Base-by-base conservation (phyloP, 257 asterid genomes). In the Solanum clarkiae region DNA sequence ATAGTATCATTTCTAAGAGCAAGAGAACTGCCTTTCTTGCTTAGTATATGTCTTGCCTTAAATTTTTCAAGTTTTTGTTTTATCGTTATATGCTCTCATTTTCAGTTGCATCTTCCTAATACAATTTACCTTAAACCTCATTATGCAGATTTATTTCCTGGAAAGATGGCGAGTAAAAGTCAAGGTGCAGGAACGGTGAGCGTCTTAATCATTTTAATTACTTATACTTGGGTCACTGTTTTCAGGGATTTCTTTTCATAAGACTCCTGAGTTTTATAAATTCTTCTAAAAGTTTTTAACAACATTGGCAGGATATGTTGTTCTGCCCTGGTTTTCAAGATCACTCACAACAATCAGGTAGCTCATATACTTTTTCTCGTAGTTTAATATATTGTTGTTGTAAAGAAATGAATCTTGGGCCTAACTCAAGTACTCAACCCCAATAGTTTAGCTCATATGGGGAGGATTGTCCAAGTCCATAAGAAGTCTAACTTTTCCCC, bases 291-390 rank as follows among this genome's bases (percentile, higher is more conserved):
- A 55, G 44, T 44, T 85, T 71, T 85, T 74, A 55, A 83, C 83
- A 22, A 22, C 36, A 66, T 84, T 56, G 84, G 91, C 93, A 95
- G 99, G 97, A 94, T 84, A 68, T 90, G 90, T 86, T 88, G 91
- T 84, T 92, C 85, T 91, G 91, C 90, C 91, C 94, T 79, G 90
- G 91, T 87, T 88, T 91, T 81, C 91, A 86, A n/a, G 92, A 91
- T 75, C 94, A 84, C 86, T 91, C 99, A 12, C 92, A 89, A 62
- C 92, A 88, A 87, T 92, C 98, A 86, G 97, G 98, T 94, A 89
- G 79, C 13, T 71, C 71, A 55, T 59, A 40, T 63, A 10, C 62
- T 53, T 84, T 69, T 57, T 14, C 42, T 56, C 80, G 53, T 83
- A 26, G 49, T 79, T 65, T 79, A 53, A 79, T 79, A 42, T 9